Conservation (phyloP, 2,329 filamentous ascomycete species). For the Neophaeococcomyces mojaviensis region DNA sequence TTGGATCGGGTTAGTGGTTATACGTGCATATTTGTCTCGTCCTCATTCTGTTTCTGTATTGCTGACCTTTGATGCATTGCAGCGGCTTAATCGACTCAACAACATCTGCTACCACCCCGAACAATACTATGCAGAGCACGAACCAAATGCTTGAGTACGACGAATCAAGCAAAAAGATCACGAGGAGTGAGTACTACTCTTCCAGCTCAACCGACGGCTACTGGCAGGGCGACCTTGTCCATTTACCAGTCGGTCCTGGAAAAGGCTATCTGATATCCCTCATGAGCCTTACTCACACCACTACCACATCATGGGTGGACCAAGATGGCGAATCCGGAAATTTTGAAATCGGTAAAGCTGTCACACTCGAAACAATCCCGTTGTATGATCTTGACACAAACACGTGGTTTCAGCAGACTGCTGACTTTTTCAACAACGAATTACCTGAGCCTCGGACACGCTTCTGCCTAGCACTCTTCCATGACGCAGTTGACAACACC, state of each 20-base stretch:
- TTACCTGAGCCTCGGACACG: slow-evolving; percentile 7
- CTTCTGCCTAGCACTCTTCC: slow-evolving; percentile 6
- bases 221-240: slow-evolving; percentile 6
- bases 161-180: neutral
- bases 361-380: slow-evolving; percentile 1
- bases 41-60: neutral
- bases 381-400: slow-evolving; percentile 4
- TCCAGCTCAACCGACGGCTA: slow-evolving; percentile 3
- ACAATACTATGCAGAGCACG: slow-evolving; percentile 1
- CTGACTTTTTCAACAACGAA: neutral
- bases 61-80: neutral
- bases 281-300: neutral
- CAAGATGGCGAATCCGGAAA: slow-evolving; percentile 2
- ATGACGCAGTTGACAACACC: slow-evolving; percentile 4
- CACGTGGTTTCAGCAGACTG: slow-evolving; percentile 2
- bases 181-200: neutral
- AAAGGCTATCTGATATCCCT: slow-evolving; percentile 6
- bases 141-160: slow-evolving; percentile 7
- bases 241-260: slow-evolving; percentile 3
- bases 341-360: neutral
- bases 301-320: neutral
- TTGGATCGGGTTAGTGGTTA: slow-evolving; percentile 2
- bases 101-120: slow-evolving; percentile 3
- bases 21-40: neutral
- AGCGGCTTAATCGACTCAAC: neutral